Conservation (phyloP, 2,329 filamentous ascomycete genomes). For the Cordyceps cicadae region DNA sequence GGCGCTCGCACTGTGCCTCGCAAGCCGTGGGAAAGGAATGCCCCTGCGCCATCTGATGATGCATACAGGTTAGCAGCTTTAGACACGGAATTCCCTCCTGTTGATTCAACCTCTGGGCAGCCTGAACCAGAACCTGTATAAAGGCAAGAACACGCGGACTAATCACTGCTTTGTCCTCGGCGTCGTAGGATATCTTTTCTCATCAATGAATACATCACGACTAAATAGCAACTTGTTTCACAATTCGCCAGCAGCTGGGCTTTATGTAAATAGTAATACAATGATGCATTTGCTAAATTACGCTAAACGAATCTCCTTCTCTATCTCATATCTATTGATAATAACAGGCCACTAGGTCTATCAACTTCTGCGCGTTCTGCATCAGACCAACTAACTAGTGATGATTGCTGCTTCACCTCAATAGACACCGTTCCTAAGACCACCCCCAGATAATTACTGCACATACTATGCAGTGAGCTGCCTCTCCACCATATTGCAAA, state of each 20-base stretch:
- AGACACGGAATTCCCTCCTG: conserved; percentile 29
- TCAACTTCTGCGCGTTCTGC: background rate
- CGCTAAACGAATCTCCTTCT: background rate
- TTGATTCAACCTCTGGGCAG: conserved; percentile 29
- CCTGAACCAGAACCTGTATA: conserved; percentile 18
- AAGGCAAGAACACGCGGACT: background rate
- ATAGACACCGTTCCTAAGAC: background rate
- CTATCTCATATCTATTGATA: conserved; percentile 6
- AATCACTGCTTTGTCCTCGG: background rate
- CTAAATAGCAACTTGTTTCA: background rate
- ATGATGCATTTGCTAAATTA: conserved; percentile 10
- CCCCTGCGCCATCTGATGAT: conserved; percentile 11
- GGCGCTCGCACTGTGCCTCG: conserved; percentile 39
- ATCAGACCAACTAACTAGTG: background rate
- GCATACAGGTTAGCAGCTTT: conserved; percentile 19
- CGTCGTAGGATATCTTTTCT: background rate
- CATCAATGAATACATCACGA: background rate
- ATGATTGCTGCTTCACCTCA: background rate
- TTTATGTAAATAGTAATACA: conserved; percentile 5
- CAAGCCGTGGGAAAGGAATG: conserved; percentile 72
- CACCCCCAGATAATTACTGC: background rate
- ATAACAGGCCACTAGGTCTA: background rate
- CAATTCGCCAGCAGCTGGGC: background rate
- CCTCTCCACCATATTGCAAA: conserved; percentile 41
- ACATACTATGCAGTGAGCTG: background rate